Base-by-base conservation (phyloP, 495 filamentous ascomycete genomes). In the Annulohypoxylon moriforme region DNA sequence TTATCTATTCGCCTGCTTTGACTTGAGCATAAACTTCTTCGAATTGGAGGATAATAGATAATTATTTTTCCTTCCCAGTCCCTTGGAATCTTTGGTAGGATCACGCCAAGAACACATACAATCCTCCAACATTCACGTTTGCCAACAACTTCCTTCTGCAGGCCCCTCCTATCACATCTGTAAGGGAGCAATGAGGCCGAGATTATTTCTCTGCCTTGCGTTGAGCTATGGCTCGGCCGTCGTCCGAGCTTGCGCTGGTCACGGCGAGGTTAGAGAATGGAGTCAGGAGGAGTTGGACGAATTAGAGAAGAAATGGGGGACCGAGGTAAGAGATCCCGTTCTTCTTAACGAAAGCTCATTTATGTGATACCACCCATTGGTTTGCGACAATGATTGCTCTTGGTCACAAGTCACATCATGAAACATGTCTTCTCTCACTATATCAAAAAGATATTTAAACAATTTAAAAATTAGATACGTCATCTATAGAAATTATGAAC, bases 301-400 rank as follows among this genome's bases (percentile, higher is more conserved):
- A 50, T 73, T 88, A 22, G 84, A 87, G 67, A 76, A 66, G 71
- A 88, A 86, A 78, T 88, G 87, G 86, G 84, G 83, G 9, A 79
- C 77, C 52, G 84, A 89, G 73, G 85, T 88, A 76, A 72, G 80
- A 7, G n/a, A 34, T 36, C n/a, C n/a, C 22, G 11, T 31, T 31
- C 7, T 40, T 52, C 31, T 68, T 22, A 6, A 38, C 47, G n/a
- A n/a, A 55, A 6, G 16, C 24, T 1, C 46, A 11, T 46, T 10
- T 10, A n/a, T 29, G 27, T 36, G 27, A 29, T 38, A 49, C 33
- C 22, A 29, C 47, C 16, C 22, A 42, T 18, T n/a, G 16, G 24
- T 27, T 11, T 42, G 16, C 13, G 22, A 27, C 11, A 29, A 29
- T 10, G 9, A 4, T 24, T 50, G 2, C 46, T 50, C 9, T 25